Evolutionary conservation across 371 early-diverging fungal species (phyloP).

Genomic region (Apophysomyces ossiformis): DNA sequence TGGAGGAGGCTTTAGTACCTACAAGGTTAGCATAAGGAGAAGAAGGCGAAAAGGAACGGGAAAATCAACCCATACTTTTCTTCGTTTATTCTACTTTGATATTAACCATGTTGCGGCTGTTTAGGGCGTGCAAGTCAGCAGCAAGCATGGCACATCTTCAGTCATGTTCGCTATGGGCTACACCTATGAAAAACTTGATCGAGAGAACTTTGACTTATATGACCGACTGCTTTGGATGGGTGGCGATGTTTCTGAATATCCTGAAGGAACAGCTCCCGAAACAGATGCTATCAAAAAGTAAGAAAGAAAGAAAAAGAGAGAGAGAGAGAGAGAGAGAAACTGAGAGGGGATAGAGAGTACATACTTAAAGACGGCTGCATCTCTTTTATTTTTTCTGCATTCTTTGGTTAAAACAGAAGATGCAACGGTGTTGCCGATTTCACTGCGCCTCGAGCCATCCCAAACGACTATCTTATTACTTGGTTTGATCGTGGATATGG

Average conservation of each 20-base stretch:
- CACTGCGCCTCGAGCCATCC: neutral
- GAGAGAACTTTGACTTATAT: constrained; percentile 44
- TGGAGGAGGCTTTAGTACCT: constrained; percentile 61
- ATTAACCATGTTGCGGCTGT: too few relatives aligned
- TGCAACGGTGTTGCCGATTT: neutral
- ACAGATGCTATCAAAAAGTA: neutral
- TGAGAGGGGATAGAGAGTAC: neutral
- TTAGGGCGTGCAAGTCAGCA: constrained; percentile 50
- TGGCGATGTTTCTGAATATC: constrained; percentile 29
- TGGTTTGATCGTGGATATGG: constrained; percentile 26
- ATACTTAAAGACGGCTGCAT: too few relatives aligned
- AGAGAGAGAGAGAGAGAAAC: too few relatives aligned
- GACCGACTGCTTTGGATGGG: constrained; percentile 64
- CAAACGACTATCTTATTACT: constrained; percentile 14
- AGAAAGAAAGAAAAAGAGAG: too few relatives aligned
- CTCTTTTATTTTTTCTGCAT: too few relatives aligned
- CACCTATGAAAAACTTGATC: constrained; percentile 58
- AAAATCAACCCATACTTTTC: neutral
- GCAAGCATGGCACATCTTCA: constrained; percentile 44
- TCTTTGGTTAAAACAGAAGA: too few relatives aligned
- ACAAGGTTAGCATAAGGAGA: constrained; percentile 24
- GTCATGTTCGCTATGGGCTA: constrained; percentile 69
- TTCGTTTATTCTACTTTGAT: too few relatives aligned
- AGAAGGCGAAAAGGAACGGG: neutral
- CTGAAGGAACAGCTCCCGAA: neutral